Conservation (phyloP, 2,329 filamentous ascomycete species). For the Aspergillus ochraceus region DNA sequence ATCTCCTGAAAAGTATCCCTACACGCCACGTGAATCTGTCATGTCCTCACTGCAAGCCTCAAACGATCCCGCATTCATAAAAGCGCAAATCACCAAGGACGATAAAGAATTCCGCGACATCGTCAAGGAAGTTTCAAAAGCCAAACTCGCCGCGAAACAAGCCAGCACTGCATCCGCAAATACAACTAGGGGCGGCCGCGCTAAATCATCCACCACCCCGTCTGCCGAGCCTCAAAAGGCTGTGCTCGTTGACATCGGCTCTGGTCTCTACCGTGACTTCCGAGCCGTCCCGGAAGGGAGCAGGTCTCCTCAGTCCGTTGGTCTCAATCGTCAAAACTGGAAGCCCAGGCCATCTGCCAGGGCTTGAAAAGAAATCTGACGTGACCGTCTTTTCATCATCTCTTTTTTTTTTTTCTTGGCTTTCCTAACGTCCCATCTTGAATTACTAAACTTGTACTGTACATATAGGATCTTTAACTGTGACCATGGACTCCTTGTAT, state of each 20-base stretch:
- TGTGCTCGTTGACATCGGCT: conserved; percentile 46
- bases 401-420: conserved; percentile 2
- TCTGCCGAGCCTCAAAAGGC: conserved; percentile 45
- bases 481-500: conserved; percentile 6
- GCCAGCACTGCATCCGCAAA: conserved; percentile 11
- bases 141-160: conserved; percentile 17
- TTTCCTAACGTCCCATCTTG: not conserved
- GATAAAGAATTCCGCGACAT: conserved; percentile 75
- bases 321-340: conserved; percentile 33
- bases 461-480: conserved; percentile 15
- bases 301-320: conserved; percentile 33
- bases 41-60: conserved; percentile 69
- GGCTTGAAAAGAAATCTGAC: conserved; percentile 15
- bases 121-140: conserved; percentile 59
- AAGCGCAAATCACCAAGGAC: conserved; percentile 76
- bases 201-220: conserved; percentile 28
- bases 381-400: not conserved
- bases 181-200: conserved; percentile 25
- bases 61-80: conserved; percentile 65
- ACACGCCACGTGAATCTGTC: conserved; percentile 71
- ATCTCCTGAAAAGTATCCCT: conserved; percentile 61
- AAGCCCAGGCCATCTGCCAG: conserved; percentile 34
- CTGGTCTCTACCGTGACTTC: conserved; percentile 35
- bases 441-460: conserved; percentile 13
- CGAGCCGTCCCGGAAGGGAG: conserved; percentile 25